Percentiles rank a stretch among this genome's conserved stretches.
phyloP scores from a whole-genome alignment of 2,329 filamentous ascomycete genomes.

The Passalora sequoiae region DNA sequence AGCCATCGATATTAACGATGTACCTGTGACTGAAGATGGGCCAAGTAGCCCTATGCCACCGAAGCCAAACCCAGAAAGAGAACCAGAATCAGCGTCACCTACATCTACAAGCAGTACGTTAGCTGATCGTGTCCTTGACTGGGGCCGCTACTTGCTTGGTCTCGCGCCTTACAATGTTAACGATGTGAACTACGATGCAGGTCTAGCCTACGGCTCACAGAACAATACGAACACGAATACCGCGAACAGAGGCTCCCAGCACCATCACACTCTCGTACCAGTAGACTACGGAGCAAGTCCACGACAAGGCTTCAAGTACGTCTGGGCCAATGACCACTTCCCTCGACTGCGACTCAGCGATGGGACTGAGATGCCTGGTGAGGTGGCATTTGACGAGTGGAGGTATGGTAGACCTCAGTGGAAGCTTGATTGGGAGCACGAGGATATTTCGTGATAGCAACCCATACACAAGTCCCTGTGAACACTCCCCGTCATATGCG shows the following conservation, averaged over 20 bases:
- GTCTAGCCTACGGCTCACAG: constrained; percentile 10
- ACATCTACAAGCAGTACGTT: constrained; percentile 6
- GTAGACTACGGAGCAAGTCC: constrained; percentile 28
- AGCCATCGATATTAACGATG: not conserved
- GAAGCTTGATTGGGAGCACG: constrained; percentile 23
- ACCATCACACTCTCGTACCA: constrained; percentile 17
- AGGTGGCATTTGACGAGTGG: constrained; percentile 37
- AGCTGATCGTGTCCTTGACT: constrained; percentile 19
- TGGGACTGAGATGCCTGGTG: constrained; percentile 46
- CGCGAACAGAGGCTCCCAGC: not conserved
- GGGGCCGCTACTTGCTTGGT: constrained; percentile 31
- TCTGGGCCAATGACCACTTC: constrained; percentile 41
- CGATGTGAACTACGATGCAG: constrained; percentile 13
- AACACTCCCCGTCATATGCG: no score
- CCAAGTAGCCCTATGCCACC: not conserved
- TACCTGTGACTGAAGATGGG: not conserved
- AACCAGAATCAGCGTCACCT: not conserved
- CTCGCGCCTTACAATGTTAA: constrained; percentile 24
- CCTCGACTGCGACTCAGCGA: constrained; percentile 42
- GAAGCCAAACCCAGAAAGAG: no score
- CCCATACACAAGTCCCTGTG: no score
- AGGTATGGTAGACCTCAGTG: constrained; percentile 31
- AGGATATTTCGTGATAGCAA: no score
- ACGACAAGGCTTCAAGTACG: constrained; percentile 34
- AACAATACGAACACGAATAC: constrained; percentile 1